These are phyloP conservation scores for Iberis amara DNA, from an alignment of 441 rosid species.

Conservation along the genomic window DNA sequence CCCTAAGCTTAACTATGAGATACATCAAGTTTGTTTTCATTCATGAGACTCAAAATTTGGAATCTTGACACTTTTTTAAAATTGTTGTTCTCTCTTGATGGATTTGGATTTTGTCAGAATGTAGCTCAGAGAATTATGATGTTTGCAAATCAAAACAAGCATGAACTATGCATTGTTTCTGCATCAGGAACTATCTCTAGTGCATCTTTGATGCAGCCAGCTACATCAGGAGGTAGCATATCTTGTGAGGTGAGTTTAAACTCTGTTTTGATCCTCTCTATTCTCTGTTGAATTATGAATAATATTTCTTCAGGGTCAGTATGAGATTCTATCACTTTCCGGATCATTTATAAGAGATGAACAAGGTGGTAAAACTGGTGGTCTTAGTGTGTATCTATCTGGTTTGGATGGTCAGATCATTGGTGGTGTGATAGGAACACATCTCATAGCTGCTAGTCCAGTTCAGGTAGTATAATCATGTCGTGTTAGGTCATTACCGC, in stretches of 20 bases:
- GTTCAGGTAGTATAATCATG: slow-evolving; percentile 56
- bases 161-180: slow-evolving; percentile 77
- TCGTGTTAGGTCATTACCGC: neutral
- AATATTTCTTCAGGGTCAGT: slow-evolving; percentile 53
- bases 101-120: slow-evolving; percentile 44
- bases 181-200: slow-evolving; percentile 80
- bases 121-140: slow-evolving; percentile 62
- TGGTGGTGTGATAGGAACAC: slow-evolving; percentile 82
- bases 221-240: slow-evolving; percentile 69
- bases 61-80: too few species aligned
- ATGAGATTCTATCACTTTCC: slow-evolving; percentile 71
- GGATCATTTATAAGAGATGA: slow-evolving; percentile 76
- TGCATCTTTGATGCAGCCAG: slow-evolving; percentile 70
- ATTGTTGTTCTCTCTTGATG: slow-evolving; percentile 16
- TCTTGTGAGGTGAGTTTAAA: slow-evolving; percentile 62
- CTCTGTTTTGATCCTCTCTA: neutral
- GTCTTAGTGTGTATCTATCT: slow-evolving; percentile 67
- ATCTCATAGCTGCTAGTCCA: slow-evolving; percentile 74
- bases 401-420: slow-evolving; percentile 60
- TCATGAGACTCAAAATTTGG: too few species aligned
- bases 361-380: slow-evolving; percentile 66
- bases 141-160: slow-evolving; percentile 70
- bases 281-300: neutral
- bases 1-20: too few species aligned
- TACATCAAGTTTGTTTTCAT: too few species aligned